A percentile compares a stretch with the other conserved stretches of the same genome.
These are phyloP conservation scores for Apiospora arundinis DNA, from an alignment of 2,329 filamentous ascomycete species.

Conservation along the genomic window DNA sequence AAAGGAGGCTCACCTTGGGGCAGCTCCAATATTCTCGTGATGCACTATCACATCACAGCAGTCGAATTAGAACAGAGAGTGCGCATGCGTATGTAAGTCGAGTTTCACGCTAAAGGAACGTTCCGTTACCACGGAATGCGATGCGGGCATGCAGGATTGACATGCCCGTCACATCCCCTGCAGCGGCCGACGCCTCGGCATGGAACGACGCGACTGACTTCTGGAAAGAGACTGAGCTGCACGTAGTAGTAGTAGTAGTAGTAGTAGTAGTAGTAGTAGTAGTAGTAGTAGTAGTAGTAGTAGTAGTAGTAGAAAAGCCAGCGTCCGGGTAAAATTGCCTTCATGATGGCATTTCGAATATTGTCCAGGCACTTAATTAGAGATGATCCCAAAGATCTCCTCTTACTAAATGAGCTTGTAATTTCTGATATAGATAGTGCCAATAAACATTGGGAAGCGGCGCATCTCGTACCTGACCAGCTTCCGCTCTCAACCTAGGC, in stretches of 20 bases:
- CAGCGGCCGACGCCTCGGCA: neutral
- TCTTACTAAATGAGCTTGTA: no score
- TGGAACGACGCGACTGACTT: neutral
- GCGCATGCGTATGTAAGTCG: neutral
- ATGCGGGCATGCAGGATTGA: neutral
- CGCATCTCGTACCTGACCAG: no score
- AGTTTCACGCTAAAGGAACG: conserved; percentile 7
- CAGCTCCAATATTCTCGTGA: neutral
- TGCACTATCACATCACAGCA: neutral
- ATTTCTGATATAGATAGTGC: no score
- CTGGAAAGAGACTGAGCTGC: no score
- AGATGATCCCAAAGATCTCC: no score
- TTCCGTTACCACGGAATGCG: neutral
- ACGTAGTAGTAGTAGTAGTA: no score
- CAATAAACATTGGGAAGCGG: no score
- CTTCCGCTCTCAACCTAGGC: no score
- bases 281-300: no score
- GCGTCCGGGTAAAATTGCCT: no score
- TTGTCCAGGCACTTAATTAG: neutral
- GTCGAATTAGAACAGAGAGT: neutral
- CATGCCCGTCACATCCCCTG: neutral
- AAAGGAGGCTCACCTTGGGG: neutral
- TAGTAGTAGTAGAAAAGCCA: no score
- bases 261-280: no score
- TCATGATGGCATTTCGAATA: neutral